These are phyloP conservation scores for Astrephomene gubernaculifera DNA, from an alignment of 139 green algal species.

Conservation along the genomic window DNA sequence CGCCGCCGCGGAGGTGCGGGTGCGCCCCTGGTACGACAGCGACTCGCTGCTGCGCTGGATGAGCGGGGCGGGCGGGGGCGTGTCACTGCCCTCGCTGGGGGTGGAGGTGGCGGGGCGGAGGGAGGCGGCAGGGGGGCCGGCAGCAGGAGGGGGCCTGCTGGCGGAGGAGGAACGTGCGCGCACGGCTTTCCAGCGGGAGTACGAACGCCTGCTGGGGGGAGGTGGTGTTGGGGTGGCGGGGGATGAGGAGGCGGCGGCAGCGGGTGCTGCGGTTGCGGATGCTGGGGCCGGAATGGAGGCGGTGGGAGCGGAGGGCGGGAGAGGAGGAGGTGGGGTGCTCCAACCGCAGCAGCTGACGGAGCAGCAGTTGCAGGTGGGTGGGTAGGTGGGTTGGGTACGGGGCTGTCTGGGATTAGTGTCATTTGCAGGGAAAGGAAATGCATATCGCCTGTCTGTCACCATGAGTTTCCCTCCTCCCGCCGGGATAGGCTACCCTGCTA, in stretches of 20 bases:
- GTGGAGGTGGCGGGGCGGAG: not conserved
- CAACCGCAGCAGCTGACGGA: slow-evolving; percentile 21
- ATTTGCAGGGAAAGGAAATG: no score
- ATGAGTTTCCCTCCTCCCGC: no score
- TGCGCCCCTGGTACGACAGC: slow-evolving; percentile 41
- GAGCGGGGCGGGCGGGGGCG: not conserved
- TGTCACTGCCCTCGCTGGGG: slow-evolving; percentile 10
- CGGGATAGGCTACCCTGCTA: no score
- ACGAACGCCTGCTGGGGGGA: not conserved
- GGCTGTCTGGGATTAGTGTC: no score
- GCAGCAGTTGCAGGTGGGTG: slow-evolving; percentile 25
- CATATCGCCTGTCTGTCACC: no score
- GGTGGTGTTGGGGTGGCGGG: no score
- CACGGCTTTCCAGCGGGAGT: not conserved
- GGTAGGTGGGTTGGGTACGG: not conserved
- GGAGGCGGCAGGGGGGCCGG: no score
- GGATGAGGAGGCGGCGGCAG: not conserved
- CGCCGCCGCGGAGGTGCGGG: not conserved
- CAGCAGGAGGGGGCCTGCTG: not conserved
- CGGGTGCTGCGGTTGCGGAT: not conserved
- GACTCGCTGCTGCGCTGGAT: slow-evolving; percentile 33
- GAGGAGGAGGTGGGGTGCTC: not conserved
- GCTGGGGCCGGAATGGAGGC: not conserved
- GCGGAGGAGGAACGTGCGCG: not conserved
- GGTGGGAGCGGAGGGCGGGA: not conserved